Evolutionary conservation across 495 filamentous ascomycete species (phyloP).

Genomic region (Trichocladium antarcticum): DNA sequence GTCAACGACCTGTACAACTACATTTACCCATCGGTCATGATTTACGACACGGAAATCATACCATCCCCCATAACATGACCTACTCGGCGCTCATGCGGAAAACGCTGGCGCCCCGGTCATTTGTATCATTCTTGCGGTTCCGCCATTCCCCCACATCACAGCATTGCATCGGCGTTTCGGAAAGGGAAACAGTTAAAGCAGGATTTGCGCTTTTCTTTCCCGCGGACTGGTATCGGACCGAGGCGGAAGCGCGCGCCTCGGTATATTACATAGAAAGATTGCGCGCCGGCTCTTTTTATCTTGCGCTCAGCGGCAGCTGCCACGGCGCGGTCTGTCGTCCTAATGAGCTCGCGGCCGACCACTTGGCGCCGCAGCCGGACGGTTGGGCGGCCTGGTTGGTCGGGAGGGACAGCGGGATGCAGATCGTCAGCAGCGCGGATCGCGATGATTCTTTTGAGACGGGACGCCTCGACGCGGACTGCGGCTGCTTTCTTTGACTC

Average conservation of each 20-base stretch:
- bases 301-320: neutral
- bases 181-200: conserved; percentile 23
- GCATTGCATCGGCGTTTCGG: conserved; percentile 48
- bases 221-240: neutral
- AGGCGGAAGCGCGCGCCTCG: neutral
- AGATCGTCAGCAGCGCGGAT: neutral
- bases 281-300: neutral
- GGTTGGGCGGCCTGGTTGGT: no score
- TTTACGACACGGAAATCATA: conserved; percentile 36
- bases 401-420: no score
- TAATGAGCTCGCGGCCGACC: conserved; percentile 2
- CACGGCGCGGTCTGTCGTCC: neutral
- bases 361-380: neutral
- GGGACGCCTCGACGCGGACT: no score
- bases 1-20: conserved; percentile 27
- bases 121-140: conserved; percentile 31
- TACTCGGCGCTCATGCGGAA: neutral
- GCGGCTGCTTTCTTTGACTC: no score
- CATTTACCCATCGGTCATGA: conserved; percentile 37
- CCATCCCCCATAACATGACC: conserved; percentile 3
- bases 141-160: conserved; percentile 15
- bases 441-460: no score
- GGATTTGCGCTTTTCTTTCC: conserved; percentile 7
- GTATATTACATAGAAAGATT: conserved; percentile 7
- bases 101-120: conserved; percentile 8